These are phyloP conservation scores for Penicillium maclennaniae DNA, from an alignment of 495 filamentous ascomycete species.

Conservation along the genomic window DNA sequence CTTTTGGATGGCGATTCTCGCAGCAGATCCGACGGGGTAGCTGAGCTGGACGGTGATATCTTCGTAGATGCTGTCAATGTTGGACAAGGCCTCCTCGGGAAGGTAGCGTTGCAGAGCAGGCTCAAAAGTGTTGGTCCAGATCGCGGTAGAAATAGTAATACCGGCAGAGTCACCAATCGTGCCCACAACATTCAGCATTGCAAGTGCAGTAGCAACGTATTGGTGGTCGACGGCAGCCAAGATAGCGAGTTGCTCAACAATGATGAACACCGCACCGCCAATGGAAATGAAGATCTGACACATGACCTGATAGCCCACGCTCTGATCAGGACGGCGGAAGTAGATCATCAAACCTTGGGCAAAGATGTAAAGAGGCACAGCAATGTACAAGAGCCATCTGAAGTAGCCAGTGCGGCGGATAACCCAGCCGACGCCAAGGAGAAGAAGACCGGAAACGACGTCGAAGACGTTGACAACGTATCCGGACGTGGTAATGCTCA, in stretches of 20 bases:
- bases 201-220: constrained; percentile 61
- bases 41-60: constrained; percentile 43
- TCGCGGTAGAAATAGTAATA: constrained; percentile 52
- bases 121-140: constrained; percentile 61
- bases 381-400: constrained; percentile 52
- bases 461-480: constrained; percentile 49
- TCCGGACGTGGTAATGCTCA: constrained; percentile 41
- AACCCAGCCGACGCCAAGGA: constrained; percentile 43
- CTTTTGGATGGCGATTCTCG: constrained; percentile 46
- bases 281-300: constrained; percentile 70
- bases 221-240: constrained; percentile 62
- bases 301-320: constrained; percentile 64
- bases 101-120: constrained; percentile 48
- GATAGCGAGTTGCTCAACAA: constrained; percentile 61
- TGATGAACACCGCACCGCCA: constrained; percentile 52
- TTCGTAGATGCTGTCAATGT: constrained; percentile 49
- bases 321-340: constrained; percentile 55
- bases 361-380: constrained; percentile 55
- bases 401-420: constrained; percentile 53
- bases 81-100: constrained; percentile 35
- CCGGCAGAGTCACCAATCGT: constrained; percentile 63
- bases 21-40: constrained; percentile 44
- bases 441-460: constrained; percentile 43
- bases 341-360: constrained; percentile 54
- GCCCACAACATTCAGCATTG: constrained; percentile 56